phyloP scores from a whole-genome alignment of 805 yeast genomes.

The Candida sanyiensis region DNA sequence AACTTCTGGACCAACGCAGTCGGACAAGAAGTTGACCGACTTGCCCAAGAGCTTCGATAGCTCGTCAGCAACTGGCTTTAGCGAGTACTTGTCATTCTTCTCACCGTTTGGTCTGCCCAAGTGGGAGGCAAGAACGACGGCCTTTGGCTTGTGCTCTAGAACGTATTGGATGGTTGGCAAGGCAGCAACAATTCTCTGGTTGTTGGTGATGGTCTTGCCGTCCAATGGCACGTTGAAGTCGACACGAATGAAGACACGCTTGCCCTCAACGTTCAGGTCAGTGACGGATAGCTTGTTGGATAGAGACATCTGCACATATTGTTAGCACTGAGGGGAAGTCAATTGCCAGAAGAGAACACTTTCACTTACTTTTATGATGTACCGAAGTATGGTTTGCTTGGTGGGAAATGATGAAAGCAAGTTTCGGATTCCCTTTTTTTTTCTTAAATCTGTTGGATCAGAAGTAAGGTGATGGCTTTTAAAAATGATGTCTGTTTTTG shows the following conservation, averaged over 20 bases:
- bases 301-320: constrained; percentile 65
- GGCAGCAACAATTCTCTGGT: constrained; percentile 99
- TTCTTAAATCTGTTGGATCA: neutral
- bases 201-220: constrained; percentile 95
- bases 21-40: constrained; percentile 76
- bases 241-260: constrained; percentile 98
- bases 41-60: constrained; percentile 69
- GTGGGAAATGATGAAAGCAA: neutral
- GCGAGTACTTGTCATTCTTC: constrained; percentile 75
- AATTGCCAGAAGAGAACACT: neutral
- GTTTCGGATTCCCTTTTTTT: neutral
- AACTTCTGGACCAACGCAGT: constrained; percentile 91
- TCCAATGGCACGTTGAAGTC: constrained; percentile 95
- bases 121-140: constrained; percentile 90
- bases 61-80: constrained; percentile 91
- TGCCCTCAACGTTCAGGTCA: constrained; percentile 79
- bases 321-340: neutral
- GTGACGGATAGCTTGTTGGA: constrained; percentile 89
- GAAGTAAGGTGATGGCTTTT: constrained; percentile 6
- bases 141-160: constrained; percentile 85
- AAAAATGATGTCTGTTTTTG: neutral
- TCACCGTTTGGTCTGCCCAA: constrained; percentile 99
- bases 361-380: constrained; percentile 4
- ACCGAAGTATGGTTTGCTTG: constrained; percentile 1
- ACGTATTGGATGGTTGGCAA: constrained; percentile 97